phyloP scores from a whole-genome alignment of 176 grass and related monocot genomes.

The Tillandsia fasciculata region DNA sequence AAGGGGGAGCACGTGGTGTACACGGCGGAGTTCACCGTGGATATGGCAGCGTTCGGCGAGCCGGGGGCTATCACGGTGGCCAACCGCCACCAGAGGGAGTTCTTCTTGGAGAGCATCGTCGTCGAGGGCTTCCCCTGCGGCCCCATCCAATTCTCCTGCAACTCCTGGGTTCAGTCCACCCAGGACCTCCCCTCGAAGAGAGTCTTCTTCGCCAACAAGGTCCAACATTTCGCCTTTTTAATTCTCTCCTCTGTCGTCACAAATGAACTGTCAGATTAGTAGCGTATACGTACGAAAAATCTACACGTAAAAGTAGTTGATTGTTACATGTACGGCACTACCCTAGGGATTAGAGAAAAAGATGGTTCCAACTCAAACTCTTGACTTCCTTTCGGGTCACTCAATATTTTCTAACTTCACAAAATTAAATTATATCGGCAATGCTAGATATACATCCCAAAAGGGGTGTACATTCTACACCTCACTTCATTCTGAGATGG shows the following conservation, averaged over 20 bases:
- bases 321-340: too few species aligned
- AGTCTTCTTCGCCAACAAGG: conserved; percentile 97
- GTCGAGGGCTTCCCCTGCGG: conserved; percentile 62
- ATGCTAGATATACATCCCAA: too few species aligned
- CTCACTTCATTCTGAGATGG: too few species aligned
- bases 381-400: too few species aligned
- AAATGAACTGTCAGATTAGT: too few species aligned
- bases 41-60: conserved; percentile 53
- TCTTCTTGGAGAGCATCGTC: conserved; percentile 88
- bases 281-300: too few species aligned
- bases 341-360: too few species aligned
- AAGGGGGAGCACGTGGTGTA: conserved; percentile 86
- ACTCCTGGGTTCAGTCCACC: conserved; percentile 89
- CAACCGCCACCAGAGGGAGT: conserved; percentile 77
- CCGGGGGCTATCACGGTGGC: conserved; percentile 58
- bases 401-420: background rate
- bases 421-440: too few species aligned
- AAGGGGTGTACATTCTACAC: too few species aligned
- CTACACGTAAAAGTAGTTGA: too few species aligned
- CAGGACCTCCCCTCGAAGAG: conserved; percentile 47
- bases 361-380: too few species aligned
- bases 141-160: conserved; percentile 64
- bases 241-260: too few species aligned
- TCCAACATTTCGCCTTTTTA: background rate
- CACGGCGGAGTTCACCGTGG: conserved; percentile 71